Evolutionary conservation across 179 eudicot species (phyloP).

Genomic region (Silene noctiflora): DNA sequence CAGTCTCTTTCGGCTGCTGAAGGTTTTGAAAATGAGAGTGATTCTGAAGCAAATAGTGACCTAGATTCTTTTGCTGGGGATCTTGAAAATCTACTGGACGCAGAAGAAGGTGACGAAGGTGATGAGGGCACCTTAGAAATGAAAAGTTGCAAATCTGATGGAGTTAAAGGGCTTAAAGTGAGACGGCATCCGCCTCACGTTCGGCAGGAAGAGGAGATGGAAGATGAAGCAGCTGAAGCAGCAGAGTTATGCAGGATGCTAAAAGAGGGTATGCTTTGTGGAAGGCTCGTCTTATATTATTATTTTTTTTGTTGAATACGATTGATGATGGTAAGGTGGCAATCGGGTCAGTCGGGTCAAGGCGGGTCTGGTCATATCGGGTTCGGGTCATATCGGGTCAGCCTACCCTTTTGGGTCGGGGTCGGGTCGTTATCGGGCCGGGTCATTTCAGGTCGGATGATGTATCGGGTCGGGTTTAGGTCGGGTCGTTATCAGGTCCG

Average conservation of each 20-base stretch:
- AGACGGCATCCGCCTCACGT: constrained; percentile 76
- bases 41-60: constrained; percentile 89
- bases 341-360: too few species aligned
- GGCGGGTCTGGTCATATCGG: too few species aligned
- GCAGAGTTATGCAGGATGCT: constrained; percentile 88
- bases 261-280: constrained; percentile 62
- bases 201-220: constrained; percentile 77
- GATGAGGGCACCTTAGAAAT: constrained; percentile 56
- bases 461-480: too few species aligned
- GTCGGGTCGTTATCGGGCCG: too few species aligned
- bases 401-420: too few species aligned
- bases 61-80: constrained; percentile 99
- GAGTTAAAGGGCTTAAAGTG: constrained; percentile 88
- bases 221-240: constrained; percentile 96
- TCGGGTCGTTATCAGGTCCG: too few species aligned
- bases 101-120: constrained; percentile 85
- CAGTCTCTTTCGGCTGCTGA: constrained; percentile 75
- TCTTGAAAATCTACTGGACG: constrained; percentile 91
- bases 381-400: too few species aligned
- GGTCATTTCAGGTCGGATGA: too few species aligned
- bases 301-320: not conserved
- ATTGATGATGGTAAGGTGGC: not conserved
- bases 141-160: constrained; percentile 60
- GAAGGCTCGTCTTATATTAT: not conserved
- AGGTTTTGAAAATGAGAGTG: constrained; percentile 90